These are phyloP conservation scores for Caryopteris hybrid DNA, from an alignment of 305 asterid genomes.

Conservation along the genomic window DNA sequence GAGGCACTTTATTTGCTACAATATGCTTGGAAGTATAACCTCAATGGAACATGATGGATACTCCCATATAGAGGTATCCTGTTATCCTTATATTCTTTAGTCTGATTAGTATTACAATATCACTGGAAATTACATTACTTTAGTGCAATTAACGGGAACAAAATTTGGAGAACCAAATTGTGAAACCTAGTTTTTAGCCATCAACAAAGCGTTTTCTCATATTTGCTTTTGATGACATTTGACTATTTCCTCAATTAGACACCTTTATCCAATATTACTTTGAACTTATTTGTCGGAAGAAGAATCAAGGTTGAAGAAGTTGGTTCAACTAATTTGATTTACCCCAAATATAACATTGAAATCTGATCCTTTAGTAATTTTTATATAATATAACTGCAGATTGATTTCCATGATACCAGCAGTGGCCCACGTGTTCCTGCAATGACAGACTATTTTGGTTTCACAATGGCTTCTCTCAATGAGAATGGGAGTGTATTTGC, in stretches of 20 bases:
- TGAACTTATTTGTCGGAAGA: conserved; percentile 2
- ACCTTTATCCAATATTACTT: conserved; percentile 12
- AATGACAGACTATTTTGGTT: conserved; percentile 96
- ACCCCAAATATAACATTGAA: conserved; percentile 1
- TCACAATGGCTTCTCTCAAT: conserved; percentile 91
- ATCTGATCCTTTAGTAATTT: not conserved
- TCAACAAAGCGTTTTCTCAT: not conserved
- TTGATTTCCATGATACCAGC: conserved; percentile 95
- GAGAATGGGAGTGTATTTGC: conserved; percentile 90
- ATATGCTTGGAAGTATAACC: conserved; percentile 93
- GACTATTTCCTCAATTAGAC: not conserved
- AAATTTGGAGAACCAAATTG: not conserved
- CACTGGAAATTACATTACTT: not conserved
- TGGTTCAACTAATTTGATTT: conserved; percentile 8
- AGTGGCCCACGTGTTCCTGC: conserved; percentile 95
- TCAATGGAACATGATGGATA: conserved; percentile 88
- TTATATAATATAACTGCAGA: conserved; percentile 51
- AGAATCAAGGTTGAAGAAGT: not conserved
- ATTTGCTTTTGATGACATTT: conserved; percentile 1
- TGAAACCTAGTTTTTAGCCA: not conserved
- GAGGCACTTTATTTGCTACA: conserved; percentile 87
- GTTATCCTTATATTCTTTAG: conserved; percentile 11
- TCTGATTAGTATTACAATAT: conserved; percentile 2
- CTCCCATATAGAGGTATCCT: conserved; percentile 89
- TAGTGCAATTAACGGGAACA: not conserved